Conservation (phyloP, 2,329 filamentous ascomycete genomes). For the Xylaria hypoxylon region DNA sequence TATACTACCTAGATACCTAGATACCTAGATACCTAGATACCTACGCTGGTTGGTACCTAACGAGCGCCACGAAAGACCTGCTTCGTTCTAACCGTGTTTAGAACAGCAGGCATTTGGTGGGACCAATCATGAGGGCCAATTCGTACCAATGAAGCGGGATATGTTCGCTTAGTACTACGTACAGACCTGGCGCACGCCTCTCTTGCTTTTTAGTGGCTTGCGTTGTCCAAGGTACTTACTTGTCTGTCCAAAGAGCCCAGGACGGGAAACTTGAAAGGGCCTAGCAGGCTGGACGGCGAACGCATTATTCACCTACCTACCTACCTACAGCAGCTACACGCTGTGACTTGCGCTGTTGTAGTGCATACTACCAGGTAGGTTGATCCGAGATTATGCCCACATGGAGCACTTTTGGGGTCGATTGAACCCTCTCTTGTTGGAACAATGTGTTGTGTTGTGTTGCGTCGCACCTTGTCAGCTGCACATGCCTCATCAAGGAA, state of each 20-base stretch:
- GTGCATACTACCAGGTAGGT: slow-evolving; percentile 1
- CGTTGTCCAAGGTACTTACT: neutral
- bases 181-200: slow-evolving; percentile 28
- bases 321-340: slow-evolving; percentile 8
- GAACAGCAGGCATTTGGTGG: slow-evolving; percentile 29
- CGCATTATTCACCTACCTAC: slow-evolving; percentile 5
- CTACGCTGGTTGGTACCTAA: neutral
- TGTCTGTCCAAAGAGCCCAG: neutral
- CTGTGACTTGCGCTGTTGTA: slow-evolving; percentile 7
- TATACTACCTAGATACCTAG: neutral
- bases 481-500: slow-evolving; percentile 33
- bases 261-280: neutral
- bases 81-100: slow-evolving; percentile 26
- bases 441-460: slow-evolving; percentile 6
- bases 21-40: slow-evolving; percentile 9
- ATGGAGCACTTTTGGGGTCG: slow-evolving; percentile 12
- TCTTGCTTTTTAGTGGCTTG: slow-evolving; percentile 13
- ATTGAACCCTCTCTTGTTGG: slow-evolving; percentile 10
- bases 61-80: slow-evolving; percentile 21
- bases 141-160: slow-evolving; percentile 36
- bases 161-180: slow-evolving; percentile 27
- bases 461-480: slow-evolving; percentile 28
- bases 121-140: slow-evolving; percentile 30
- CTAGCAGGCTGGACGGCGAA: neutral
- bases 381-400: slow-evolving; percentile 11